Evolutionary conservation across 1,284 basidiomycete genomes (phyloP), one percentile per base, ranked within the genome.

Genomic region (Microbotryum violaceum): DNA sequence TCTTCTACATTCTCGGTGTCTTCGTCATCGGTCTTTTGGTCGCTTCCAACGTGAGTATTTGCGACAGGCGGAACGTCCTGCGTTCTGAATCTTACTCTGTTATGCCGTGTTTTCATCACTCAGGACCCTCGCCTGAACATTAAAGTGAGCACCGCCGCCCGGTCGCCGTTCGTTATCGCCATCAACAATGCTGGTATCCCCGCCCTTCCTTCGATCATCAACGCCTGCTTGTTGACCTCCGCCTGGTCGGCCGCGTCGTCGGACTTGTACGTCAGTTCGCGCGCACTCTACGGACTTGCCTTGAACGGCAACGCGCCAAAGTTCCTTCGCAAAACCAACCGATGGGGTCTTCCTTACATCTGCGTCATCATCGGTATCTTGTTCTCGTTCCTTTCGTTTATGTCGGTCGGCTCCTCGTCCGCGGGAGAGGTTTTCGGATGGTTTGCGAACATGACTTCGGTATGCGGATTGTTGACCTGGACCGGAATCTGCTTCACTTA

Each of bases 311-410:
- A 78, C 55, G 78, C 80, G 1, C 80, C 80, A 49, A 71, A 70
- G 58, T 71, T 81, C 60, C 91, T 96, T 77, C 68, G 81, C 50
- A 82, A 77, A 69, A 84, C 86, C 0, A 82, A 83, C 67, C 81
- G 79, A 65, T 80, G 78, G 31, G 92, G 92, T 57, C 78, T 94
- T 3, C 92, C 93, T 2, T 84, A 82, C 63, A 78, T 84, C 18
- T 81, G 88, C 14, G 79, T 96, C 62, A 71, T 81, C 9, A 81
- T 87, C 71, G 85, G 83, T 69, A 78, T 85, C 14, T 63, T 77
- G n/a, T 90, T 96, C 72, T 80, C 84, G 14, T 72, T 82, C 10
- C 82, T 96, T 10, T 82, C 86, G 3, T 94, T 82, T 77, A 86
- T 88, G 63, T 58, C 49, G 6, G 57, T 55, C 31, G 65, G 65